These are phyloP conservation scores for Alternaria gansuensis DNA, from an alignment of 2,329 filamentous ascomycete genomes.

Conservation along the genomic window DNA sequence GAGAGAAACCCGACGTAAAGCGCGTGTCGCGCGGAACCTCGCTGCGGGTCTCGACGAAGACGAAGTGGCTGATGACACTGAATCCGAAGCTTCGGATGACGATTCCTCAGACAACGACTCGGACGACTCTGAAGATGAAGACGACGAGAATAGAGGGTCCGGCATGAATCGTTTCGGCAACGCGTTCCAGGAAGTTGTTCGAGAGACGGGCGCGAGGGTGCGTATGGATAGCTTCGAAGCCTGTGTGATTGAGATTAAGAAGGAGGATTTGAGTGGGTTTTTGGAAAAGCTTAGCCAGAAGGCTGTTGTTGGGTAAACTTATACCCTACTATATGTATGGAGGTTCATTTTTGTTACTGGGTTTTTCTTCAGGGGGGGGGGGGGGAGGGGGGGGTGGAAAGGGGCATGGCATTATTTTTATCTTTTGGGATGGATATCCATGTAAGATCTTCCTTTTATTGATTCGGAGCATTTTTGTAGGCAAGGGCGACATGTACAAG, in stretches of 20 bases:
- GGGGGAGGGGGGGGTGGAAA: neutral
- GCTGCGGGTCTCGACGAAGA: slow-evolving; percentile 70
- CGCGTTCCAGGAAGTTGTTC: slow-evolving; percentile 93
- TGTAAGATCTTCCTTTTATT: neutral
- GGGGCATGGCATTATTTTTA: neutral
- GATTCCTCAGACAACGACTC: slow-evolving; percentile 60
- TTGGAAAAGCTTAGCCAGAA: slow-evolving; percentile 92
- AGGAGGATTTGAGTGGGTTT: slow-evolving; percentile 91
- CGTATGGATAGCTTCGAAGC: slow-evolving; percentile 97
- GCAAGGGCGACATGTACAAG: slow-evolving; percentile 13
- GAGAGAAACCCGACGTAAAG: slow-evolving; percentile 67
- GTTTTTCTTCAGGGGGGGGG: neutral
- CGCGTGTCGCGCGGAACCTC: slow-evolving; percentile 44
- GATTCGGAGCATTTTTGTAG: slow-evolving; percentile 14
- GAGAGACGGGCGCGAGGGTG: slow-evolving; percentile 87
- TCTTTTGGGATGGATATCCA: slow-evolving; percentile 1
- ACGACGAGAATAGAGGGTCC: slow-evolving; percentile 73
- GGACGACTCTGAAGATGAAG: slow-evolving; percentile 52
- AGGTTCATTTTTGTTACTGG: neutral
- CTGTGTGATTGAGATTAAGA: slow-evolving; percentile 96
- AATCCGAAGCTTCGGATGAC: slow-evolving; percentile 66
- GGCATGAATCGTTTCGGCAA: slow-evolving; percentile 90
- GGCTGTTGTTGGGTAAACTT: slow-evolving; percentile 70
- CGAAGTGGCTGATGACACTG: slow-evolving; percentile 59
- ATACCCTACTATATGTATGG: no score